Base-by-base conservation (phyloP, 345 rosid species). In the Dimocarpus longan region DNA sequence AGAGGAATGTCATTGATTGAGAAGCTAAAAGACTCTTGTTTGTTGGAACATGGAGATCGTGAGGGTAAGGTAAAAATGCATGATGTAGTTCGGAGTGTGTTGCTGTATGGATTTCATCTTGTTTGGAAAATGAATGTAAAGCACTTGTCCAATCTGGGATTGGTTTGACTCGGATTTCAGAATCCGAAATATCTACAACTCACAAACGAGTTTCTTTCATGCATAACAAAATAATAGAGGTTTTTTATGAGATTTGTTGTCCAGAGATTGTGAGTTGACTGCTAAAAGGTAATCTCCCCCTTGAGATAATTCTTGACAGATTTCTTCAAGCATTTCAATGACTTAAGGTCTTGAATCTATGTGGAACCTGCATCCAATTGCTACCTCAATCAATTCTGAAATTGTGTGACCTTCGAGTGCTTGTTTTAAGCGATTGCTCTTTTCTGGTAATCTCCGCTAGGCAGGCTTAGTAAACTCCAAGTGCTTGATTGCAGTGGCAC, bases 401-500 rank as follows among this genome's bases (percentile, higher is more conserved):
- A 46, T 11, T 46, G 8, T 5, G 52, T 7, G 66, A 87, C 11
- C 81, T 88, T 12, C 80, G 82, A 46, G 73, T 82, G 81, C 87
- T 86, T 73, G 70, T 86, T 50, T 39, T 89, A 76, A 77, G 74
- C 71, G 77, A 79, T 43, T 70, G 5, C 63, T 57, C 63, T n/a
- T n/a, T n/a, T 56, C 82, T 89, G 6, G 78, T 77, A 48, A 22
- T 87, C 89, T 57, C 56, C 82, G 46, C 50, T 87, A 40, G 77
- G 72, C 22, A 67, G 65, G 28, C 86, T 87, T 12, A 66, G 37
- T 18, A 85, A 82, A 63, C 74, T 89, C 66, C 85, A 79, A 73
- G 75, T 80, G 54, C 77, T 89, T 64, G 86, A 89, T 79, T 84
- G 86, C 8, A 81, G 69, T 44, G 84, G 77, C 57, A 83, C 89